Conservation (phyloP, 2,329 filamentous ascomycete genomes). For the Apiospora hydei region DNA sequence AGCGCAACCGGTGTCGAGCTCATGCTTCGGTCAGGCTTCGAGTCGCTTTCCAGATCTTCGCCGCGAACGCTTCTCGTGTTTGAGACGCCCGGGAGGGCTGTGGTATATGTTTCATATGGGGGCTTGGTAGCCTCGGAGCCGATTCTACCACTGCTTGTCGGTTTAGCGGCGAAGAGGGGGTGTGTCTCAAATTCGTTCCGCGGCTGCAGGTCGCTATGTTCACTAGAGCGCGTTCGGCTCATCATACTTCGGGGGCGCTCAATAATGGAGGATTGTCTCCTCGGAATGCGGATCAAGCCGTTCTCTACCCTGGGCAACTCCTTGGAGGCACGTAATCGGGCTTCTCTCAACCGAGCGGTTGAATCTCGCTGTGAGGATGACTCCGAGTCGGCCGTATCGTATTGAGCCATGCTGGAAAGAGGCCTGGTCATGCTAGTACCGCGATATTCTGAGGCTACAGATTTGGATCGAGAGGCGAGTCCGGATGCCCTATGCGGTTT, state of each 20-base stretch:
- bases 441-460: not conserved
- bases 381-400: not conserved
- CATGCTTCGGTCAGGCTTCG: slow-evolving; percentile 7
- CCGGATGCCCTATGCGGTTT: not conserved
- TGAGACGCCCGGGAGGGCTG: not conserved
- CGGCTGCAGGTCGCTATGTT: not conserved
- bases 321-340: not conserved
- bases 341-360: not conserved
- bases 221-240: not conserved
- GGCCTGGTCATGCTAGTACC: not conserved
- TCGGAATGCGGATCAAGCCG: slow-evolving; percentile 2
- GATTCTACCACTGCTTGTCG: not conserved
- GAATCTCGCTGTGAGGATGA: not conserved
- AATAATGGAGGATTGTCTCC: not conserved
- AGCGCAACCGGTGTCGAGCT: not conserved
- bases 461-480: slow-evolving; percentile 1
- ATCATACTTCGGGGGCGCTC: slow-evolving; percentile 16
- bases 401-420: not conserved
- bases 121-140: not conserved
- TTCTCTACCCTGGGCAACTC: slow-evolving; percentile 10
- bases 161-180: not conserved
- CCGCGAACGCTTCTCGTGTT: not conserved
- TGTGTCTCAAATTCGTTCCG: slow-evolving; percentile 18
- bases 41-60: slow-evolving; percentile 3
- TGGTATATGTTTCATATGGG: slow-evolving; percentile 3